Percentiles rank a stretch among this genome's conserved stretches.
These are phyloP conservation scores for Malus hybrid DNA, from an alignment of 331 rosid genomes.

Conservation along the genomic window DNA sequence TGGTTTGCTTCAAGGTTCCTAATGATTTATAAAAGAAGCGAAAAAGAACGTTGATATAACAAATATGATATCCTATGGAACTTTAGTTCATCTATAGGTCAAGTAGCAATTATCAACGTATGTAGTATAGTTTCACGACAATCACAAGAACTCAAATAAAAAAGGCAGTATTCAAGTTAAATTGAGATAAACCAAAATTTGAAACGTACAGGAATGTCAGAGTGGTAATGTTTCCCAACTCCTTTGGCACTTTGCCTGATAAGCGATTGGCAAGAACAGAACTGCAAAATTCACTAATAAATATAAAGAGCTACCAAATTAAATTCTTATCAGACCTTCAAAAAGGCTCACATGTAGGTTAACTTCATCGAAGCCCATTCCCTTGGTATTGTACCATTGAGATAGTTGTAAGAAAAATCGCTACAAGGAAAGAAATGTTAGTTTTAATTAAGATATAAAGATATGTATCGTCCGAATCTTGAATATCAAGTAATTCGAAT, in stretches of 20 bases:
- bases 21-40: not conserved
- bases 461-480: not conserved
- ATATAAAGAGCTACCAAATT: not conserved
- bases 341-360: slow-evolving; percentile 44
- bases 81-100: not conserved
- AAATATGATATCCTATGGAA: not conserved
- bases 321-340: slow-evolving; percentile 2
- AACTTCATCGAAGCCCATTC: slow-evolving; percentile 64
- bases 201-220: slow-evolving; percentile 49
- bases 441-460: not conserved
- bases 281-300: slow-evolving; percentile 37
- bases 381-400: slow-evolving; percentile 57
- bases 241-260: slow-evolving; percentile 70
- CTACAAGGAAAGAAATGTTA: slow-evolving; percentile 21
- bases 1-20: slow-evolving; percentile 20
- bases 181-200: too few relatives aligned
- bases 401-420: slow-evolving; percentile 66
- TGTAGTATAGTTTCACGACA: not conserved
- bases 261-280: slow-evolving; percentile 59
- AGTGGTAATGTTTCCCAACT: slow-evolving; percentile 54
- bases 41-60: not conserved
- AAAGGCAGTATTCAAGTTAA: too few relatives aligned
- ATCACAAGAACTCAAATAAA: too few relatives aligned
- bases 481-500: not conserved
- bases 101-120: not conserved